These are phyloP conservation scores for Coleophoma crateriformis DNA, from an alignment of 2,329 filamentous ascomycete genomes.

Conservation along the genomic window DNA sequence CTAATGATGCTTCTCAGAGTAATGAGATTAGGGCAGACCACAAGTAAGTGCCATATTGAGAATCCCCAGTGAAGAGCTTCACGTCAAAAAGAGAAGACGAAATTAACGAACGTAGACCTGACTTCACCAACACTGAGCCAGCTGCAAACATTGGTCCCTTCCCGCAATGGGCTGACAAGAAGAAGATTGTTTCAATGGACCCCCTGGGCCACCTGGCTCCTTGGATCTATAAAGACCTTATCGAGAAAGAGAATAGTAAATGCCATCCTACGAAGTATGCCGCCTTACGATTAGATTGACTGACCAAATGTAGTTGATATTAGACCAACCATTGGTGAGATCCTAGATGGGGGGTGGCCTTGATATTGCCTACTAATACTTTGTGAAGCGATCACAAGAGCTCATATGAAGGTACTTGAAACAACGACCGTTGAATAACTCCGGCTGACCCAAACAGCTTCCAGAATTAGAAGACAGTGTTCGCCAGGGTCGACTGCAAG, in stretches of 20 bases:
- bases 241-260: slow-evolving; percentile 65
- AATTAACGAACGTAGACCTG: slow-evolving; percentile 37
- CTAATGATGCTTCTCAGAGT: slow-evolving; percentile 34
- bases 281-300: neutral
- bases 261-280: slow-evolving; percentile 1
- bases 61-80: too few species aligned
- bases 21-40: slow-evolving; percentile 83
- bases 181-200: slow-evolving; percentile 98
- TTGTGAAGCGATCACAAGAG: slow-evolving; percentile 25
- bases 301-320: slow-evolving; percentile 27
- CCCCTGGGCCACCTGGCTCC: slow-evolving; percentile 84
- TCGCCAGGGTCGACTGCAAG: slow-evolving; percentile 65
- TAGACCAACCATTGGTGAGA: slow-evolving; percentile 27
- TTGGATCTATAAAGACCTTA: slow-evolving; percentile 75
- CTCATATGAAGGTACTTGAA: slow-evolving; percentile 27
- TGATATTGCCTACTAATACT: slow-evolving; percentile 7
- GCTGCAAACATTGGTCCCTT: slow-evolving; percentile 87
- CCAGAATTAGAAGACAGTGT: slow-evolving; percentile 91
- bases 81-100: too few species aligned
- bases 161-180: slow-evolving; percentile 79
- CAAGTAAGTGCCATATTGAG: slow-evolving; percentile 35
- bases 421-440: neutral
- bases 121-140: slow-evolving; percentile 83
- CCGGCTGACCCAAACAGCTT: slow-evolving; percentile 39
- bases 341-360: neutral